A percentile compares a stretch with the other conserved stretches of the same genome.
phyloP scores from a whole-genome alignment of 2,329 filamentous ascomycete species.

The Cercospora zeae-maydis region DNA sequence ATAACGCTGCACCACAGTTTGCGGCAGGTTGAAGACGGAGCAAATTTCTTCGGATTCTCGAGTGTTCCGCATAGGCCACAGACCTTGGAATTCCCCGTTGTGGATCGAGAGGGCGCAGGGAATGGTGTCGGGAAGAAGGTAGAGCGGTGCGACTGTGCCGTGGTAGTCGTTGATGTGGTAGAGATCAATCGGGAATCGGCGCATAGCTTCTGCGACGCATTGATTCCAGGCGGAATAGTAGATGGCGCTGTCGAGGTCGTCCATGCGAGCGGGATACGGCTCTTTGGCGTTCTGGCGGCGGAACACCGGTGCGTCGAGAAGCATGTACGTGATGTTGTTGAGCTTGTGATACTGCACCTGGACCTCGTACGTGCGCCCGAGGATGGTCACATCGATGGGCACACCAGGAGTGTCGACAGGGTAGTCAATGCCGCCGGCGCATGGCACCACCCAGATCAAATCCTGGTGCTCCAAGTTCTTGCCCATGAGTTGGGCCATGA shows the following conservation, averaged over 20 bases:
- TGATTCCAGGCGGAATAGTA: conserved; percentile 70
- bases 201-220: conserved; percentile 62
- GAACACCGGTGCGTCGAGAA: conserved; percentile 65
- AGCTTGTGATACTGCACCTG: conserved; percentile 61
- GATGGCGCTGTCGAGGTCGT: conserved; percentile 64
- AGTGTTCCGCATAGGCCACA: conserved; percentile 64
- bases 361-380: conserved; percentile 59
- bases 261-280: conserved; percentile 66
- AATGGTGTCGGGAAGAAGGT: conserved; percentile 60
- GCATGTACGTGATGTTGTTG: conserved; percentile 65
- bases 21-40: conserved; percentile 59
- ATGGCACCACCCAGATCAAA: conserved; percentile 55
- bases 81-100: conserved; percentile 66
- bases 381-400: conserved; percentile 60
- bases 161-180: conserved; percentile 67
- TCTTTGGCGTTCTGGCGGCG: conserved; percentile 60
- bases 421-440: conserved; percentile 62
- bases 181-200: conserved; percentile 60
- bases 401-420: conserved; percentile 57
- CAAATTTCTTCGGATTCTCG: conserved; percentile 62
- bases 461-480: conserved; percentile 63
- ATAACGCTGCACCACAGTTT: conserved; percentile 57
- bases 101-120: conserved; percentile 63
- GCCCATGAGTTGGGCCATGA: conserved; percentile 68
- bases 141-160: conserved; percentile 60